A percentile compares a stretch with the other conserved stretches of the same genome.
These are phyloP conservation scores for Thymus mandschuricus DNA, from an alignment of 257 asterid genomes.

Conservation along the genomic window DNA sequence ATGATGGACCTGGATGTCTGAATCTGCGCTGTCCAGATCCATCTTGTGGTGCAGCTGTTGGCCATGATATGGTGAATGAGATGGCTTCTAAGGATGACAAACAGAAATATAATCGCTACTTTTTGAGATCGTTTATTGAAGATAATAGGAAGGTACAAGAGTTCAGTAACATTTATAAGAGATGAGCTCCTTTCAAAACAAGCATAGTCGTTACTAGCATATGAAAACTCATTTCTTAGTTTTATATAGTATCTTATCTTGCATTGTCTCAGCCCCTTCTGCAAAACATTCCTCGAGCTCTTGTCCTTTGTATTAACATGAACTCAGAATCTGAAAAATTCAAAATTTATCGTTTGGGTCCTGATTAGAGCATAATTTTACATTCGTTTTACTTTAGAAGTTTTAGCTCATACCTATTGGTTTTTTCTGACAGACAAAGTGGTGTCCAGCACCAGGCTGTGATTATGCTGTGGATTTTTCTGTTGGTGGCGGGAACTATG, in stretches of 20 bases:
- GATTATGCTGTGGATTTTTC: slow-evolving; percentile 85
- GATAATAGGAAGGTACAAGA: slow-evolving; percentile 82
- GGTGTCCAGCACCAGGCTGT: slow-evolving; percentile 99
- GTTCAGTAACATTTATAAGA: slow-evolving; percentile 22
- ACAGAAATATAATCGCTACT: slow-evolving; percentile 69
- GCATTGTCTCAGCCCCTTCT: slow-evolving; percentile 14
- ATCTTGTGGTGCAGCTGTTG: slow-evolving; percentile 83
- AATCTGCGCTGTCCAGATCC: slow-evolving; percentile 96
- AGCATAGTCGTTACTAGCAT: not conserved
- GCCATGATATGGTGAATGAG: slow-evolving; percentile 80
- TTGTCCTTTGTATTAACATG: slow-evolving; percentile 15
- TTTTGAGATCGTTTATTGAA: slow-evolving; percentile 78
- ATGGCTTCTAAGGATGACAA: slow-evolving; percentile 66
- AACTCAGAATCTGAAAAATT: slow-evolving; percentile 4
- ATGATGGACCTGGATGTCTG: slow-evolving; percentile 96
- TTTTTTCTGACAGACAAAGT: slow-evolving; percentile 62
- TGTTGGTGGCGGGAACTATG: slow-evolving; percentile 86
- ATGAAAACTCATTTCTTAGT: not conserved
- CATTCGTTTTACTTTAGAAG: slow-evolving; percentile 8
- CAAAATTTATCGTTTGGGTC: slow-evolving; percentile 7
- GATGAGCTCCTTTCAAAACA: slow-evolving; percentile 1
- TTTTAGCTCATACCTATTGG: slow-evolving; percentile 28
- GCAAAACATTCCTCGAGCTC: not conserved
- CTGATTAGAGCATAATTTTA: slow-evolving; percentile 12
- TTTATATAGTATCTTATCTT: not conserved